Conservation (phyloP, 257 asterid species). For the Lithospermum erythrorhizon region DNA sequence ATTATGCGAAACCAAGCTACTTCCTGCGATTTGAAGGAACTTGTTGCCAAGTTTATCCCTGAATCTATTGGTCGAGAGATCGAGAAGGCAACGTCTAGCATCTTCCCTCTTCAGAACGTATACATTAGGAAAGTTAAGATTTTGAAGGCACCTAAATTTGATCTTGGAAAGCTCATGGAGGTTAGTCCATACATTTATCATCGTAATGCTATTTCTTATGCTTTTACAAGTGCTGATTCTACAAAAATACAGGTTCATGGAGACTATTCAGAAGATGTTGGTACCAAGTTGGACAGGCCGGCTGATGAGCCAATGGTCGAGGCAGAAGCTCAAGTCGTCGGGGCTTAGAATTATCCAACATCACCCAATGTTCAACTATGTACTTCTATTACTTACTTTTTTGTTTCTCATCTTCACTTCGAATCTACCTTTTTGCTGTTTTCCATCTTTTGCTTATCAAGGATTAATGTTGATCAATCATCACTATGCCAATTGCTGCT, state of each 20-base stretch:
- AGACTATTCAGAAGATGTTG: not conserved
- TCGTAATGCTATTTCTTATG: no score
- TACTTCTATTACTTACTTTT: no score
- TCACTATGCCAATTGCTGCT: no score
- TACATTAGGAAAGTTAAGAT: conserved; percentile 29
- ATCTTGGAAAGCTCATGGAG: conserved; percentile 34
- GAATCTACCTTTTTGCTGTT: no score
- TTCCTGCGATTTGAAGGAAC: conserved; percentile 29
- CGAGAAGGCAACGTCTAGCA: conserved; percentile 32
- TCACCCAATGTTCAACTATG: not conserved
- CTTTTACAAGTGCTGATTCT: not conserved
- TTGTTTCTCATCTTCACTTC: no score
- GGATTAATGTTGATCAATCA: no score
- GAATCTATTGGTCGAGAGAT: conserved; percentile 34
- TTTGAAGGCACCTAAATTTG: conserved; percentile 29
- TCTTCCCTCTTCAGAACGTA: conserved; percentile 31
- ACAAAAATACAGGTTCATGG: not conserved
- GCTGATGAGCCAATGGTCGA: not conserved
- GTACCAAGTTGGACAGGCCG: conserved; percentile 1
- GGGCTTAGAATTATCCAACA: not conserved
- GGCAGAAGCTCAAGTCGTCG: not conserved
- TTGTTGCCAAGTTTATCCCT: conserved; percentile 26
- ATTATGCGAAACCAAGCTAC: conserved; percentile 29
- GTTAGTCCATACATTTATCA: no score
- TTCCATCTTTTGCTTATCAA: no score